phyloP scores from a whole-genome alignment of 495 filamentous ascomycete species.

The Amorphotheca resinae region DNA sequence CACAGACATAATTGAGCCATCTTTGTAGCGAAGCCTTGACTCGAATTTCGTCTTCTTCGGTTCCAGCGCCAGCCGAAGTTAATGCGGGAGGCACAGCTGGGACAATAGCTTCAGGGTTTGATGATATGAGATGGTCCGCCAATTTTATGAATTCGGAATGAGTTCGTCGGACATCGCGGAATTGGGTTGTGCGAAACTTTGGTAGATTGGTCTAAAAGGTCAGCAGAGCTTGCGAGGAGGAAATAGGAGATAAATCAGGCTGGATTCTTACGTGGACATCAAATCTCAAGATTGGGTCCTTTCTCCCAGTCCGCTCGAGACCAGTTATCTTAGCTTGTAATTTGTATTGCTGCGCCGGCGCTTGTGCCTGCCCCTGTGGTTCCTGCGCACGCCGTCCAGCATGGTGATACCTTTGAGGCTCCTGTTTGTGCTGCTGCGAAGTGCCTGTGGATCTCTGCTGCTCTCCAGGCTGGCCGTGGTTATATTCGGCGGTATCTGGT shows the following conservation, averaged over 20 bases:
- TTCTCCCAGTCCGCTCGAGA: constrained; percentile 83
- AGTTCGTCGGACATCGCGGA: constrained; percentile 88
- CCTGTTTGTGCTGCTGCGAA: constrained; percentile 21
- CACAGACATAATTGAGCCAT: constrained; percentile 88
- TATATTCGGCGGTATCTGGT: constrained; percentile 32
- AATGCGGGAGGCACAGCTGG: constrained; percentile 87
- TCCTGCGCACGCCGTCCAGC: constrained; percentile 28
- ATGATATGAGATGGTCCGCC: constrained; percentile 84
- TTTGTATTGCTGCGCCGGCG: constrained; percentile 52
- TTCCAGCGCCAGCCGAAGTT: constrained; percentile 89
- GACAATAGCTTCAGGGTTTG: constrained; percentile 94
- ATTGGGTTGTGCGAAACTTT: constrained; percentile 93
- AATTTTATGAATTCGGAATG: constrained; percentile 95
- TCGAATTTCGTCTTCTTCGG: constrained; percentile 87
- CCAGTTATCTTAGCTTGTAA: constrained; percentile 89
- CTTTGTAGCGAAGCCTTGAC: constrained; percentile 82
- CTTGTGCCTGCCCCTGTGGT: constrained; percentile 31
- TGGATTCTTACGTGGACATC: constrained; percentile 70
- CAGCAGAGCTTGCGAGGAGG: constrained; percentile 4
- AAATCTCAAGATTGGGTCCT: constrained; percentile 89
- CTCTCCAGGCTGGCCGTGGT: constrained; percentile 32
- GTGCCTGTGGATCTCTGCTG: constrained; percentile 27
- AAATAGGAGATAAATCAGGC: constrained; percentile 4
- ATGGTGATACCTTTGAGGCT: constrained; percentile 25
- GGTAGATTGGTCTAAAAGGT: constrained; percentile 78